Base-by-base conservation (phyloP, 306 rosid genomes). In the Biancaea sappan region DNA sequence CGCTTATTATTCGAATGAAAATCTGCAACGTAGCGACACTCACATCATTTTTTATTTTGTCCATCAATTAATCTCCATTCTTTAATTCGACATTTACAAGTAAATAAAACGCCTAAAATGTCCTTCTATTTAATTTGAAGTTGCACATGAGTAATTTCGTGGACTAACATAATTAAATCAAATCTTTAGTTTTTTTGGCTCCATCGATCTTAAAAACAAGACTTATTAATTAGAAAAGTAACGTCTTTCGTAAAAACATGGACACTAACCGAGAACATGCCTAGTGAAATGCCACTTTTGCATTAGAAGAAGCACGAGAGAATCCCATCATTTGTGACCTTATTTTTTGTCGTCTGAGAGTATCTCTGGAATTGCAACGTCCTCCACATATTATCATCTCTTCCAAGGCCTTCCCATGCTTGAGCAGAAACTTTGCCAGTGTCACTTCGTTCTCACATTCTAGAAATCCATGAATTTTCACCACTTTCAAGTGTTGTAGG, bases 371-470 rank as follows among this genome's bases (percentile, higher is more conserved):
- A 66, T 76, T 73, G 65, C 80, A 50, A 26, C 86, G 74, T 35
- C 82, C 90, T 12, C 89, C 48, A 43, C 77, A 51, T 52, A 89
- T 38, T 32, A 73, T 37, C 91, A 93, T 86, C 77, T 89, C 86
- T 73, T 89, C 81, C 75, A 85, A 78, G 70, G 82, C 85, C 81
- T 86, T 89, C 19, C 92, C 98, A 75, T 89, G 84, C 84, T 82
- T 89, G 34, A 93, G 88, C 72, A 91, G 84, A 79, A 91, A 91
- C 82, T 89, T 89, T 38, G 86, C 82, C 3, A 89, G 81, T 40
- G 92, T 81, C 9, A 93, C 96, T 79, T 93, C 98, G 75, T 85
- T 88, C 75, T 84, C 93, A 56, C 91, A 87, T 64, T 86, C 96
- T 22, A 82, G 72, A 81, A 89, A 84, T 6, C 97, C 96, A 31